Conservation (phyloP, 192 early-diverging fungal genomes). For the Linnemannia elongata region DNA sequence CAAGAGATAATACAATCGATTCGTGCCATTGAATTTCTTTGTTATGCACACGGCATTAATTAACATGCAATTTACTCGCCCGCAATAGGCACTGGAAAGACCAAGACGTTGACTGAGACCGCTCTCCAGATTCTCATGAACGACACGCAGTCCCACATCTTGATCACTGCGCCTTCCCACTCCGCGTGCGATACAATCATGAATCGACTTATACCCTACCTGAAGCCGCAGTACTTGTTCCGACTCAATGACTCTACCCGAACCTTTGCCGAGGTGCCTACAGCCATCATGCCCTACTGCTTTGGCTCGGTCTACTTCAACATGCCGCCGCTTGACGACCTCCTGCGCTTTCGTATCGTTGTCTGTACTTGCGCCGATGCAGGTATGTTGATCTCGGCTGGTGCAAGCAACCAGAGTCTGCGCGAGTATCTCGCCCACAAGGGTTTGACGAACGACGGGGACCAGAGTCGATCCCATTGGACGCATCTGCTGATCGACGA, state of each 20-base stretch:
- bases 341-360: slow-evolving; percentile 60
- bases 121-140: slow-evolving; percentile 60
- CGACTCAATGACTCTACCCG: slow-evolving; percentile 62
- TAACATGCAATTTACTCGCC: neutral
- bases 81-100: slow-evolving; percentile 68
- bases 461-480: slow-evolving; percentile 41
- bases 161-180: slow-evolving; percentile 68
- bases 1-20: too few relatives aligned
- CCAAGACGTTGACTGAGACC: slow-evolving; percentile 65
- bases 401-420: slow-evolving; percentile 57
- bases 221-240: slow-evolving; percentile 55
- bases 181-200: slow-evolving; percentile 68
- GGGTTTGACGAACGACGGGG: slow-evolving; percentile 17
- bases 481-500: slow-evolving; percentile 71
- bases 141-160: slow-evolving; percentile 57
- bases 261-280: slow-evolving; percentile 59
- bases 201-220: slow-evolving; percentile 56
- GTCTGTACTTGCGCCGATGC: slow-evolving; percentile 68
- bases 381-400: slow-evolving; percentile 58
- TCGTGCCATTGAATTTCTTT: neutral
- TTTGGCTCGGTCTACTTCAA: slow-evolving; percentile 54
- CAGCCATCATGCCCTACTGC: slow-evolving; percentile 62
- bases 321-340: slow-evolving; percentile 56
- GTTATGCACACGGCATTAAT: neutral
- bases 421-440: slow-evolving; percentile 45